Conservation (phyloP, 2,329 filamentous ascomycete genomes). For the Amesomyces nigricolor region DNA sequence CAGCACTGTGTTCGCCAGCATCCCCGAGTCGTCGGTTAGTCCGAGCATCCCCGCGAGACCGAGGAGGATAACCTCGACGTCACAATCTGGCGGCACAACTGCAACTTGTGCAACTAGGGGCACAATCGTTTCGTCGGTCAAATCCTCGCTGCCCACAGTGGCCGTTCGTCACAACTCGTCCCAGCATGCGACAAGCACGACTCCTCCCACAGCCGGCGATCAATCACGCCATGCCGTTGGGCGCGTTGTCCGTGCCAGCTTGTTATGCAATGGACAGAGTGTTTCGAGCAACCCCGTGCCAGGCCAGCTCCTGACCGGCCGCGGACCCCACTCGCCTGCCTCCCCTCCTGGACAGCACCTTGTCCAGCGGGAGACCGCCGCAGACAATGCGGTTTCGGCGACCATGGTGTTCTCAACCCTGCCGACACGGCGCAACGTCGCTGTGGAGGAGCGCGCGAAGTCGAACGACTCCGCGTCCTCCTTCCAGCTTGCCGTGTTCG, state of each 20-base stretch:
- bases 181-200: neutral
- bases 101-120: conserved; percentile 1
- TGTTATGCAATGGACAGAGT: neutral
- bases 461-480: neutral
- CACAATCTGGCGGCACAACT: neutral
- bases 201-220: neutral
- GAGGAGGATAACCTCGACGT: conserved; percentile 7
- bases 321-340: neutral
- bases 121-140: neutral
- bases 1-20: conserved; percentile 16
- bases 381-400: conserved; percentile 10
- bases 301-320: neutral
- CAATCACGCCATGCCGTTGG: neutral
- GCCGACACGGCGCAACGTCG: conserved; percentile 21
- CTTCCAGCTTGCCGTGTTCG: conserved; percentile 24
- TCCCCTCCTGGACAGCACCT: neutral
- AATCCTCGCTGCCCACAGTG: neutral
- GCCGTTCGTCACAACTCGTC: neutral
- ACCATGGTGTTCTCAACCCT: conserved; percentile 20
- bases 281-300: neutral
- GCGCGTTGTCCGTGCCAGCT: neutral
- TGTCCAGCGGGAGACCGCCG: conserved; percentile 5
- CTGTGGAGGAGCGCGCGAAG: conserved; percentile 11
- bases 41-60: conserved; percentile 12
- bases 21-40: conserved; percentile 19